Evolutionary conservation across 2,329 filamentous ascomycete genomes (phyloP), one percentile per base, ranked within the genome.

Genomic region (Ascochyta fabae): DNA sequence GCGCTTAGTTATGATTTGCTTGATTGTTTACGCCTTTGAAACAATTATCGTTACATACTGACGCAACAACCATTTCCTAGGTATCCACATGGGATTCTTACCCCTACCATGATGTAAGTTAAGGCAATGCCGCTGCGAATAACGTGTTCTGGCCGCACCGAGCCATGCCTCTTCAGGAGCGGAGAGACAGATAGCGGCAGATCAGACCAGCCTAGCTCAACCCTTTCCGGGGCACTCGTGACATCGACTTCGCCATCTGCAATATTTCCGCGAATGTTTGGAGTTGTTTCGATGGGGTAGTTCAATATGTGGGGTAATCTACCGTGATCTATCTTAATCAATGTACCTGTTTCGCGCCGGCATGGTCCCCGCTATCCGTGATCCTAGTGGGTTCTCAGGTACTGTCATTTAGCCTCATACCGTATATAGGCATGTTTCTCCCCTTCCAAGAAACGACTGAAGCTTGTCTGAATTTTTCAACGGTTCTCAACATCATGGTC

Each of bases 251-350:
- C 13, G 22, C 26, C 41, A 38, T 63, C 54, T 39, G 44, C n/a
- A 64, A 56, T 62, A 61, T 48, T 65, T 68, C 65, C 64, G 58
- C 58, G 50, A 55, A 47, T 36, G 16, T 59, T 59, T 26, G 24
- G 23, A 36, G 5, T 55, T 35, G 38, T 53, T 53, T 60, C 34
- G 46, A 45, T 16, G 24, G 19, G 33, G 31, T 40, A 40, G 5
- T 26, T 34, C 50, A 59, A 61, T 63, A 41, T 66, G 58, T 67
- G 59, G 60, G 51, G 56, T 57, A 63, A 59, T 56, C 36, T 56
- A 60, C 35, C 26, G 40, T 55, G 58, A 64, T 64, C 56, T 60
- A 65, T 58, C 24, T 62, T 63, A 65, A 68, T 71, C 64, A 71
- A 61, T 65, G 44, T 67, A 60, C 57, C 58, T 67, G 61, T 52